Base-by-base conservation (phyloP, 768 basidiomycete genomes). In the Exsudoporus frostii region DNA sequence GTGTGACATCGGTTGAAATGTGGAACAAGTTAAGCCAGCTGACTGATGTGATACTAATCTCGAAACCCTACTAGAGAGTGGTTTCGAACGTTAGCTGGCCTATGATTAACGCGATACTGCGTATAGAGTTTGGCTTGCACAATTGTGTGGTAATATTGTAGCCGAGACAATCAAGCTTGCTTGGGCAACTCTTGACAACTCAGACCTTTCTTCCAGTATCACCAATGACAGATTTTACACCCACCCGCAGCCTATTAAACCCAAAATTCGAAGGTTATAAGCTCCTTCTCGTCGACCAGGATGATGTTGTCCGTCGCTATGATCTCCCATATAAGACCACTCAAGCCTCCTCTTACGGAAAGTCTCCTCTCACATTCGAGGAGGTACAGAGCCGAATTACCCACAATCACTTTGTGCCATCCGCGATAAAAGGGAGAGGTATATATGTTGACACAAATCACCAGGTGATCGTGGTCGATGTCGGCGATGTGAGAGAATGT, bases 231-330 rank as follows among this genome's bases (percentile, higher is more conserved):
- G 61, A 58, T 48, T 83, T 84, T 59, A 63, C 60, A n/a, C 68
- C 76, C 10, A 71, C 78, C 7, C 79, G 80, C 38, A 63, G 75
- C 29, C 76, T 92, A 15, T 69, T 89, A 24, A 92, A 93, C 60
- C 83, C 89, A 2, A 88, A 86, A 59, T 94, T 94, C 52, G 91
- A 94, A 58, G 88, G 88, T 2, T 93, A 94, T 67, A 89, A 81
- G 58, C 76, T 94, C 25, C 77, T 84, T 55, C 71, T 82, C 4
- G 73, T 90, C 32, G 66, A 75, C 11, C 83, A 85, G 58, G 80
- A 84, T n/a, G 72, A 79, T 8, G 76, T 88, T 5, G 68, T 70
- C 19, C 76, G 79, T 17, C 76, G 80, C 24, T 79, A 78, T 65
- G 66, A 68, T 9, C 78, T 91, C 30, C 64, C 68, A 24, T 68